phyloP scores from a whole-genome alignment of 179 eudicot species.

The Drosera spatulata region DNA sequence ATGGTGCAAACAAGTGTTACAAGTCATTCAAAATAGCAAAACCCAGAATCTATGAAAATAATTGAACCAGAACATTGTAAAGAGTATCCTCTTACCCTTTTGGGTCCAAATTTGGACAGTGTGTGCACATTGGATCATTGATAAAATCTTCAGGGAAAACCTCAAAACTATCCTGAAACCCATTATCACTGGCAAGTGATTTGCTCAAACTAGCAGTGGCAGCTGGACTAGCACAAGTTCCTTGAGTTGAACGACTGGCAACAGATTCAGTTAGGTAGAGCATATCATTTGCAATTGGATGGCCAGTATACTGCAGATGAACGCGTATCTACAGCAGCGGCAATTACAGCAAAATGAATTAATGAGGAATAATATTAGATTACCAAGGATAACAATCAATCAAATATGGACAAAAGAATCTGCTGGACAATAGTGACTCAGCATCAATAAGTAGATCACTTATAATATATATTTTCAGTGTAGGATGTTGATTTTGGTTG shows the following conservation, averaged over 20 bases:
- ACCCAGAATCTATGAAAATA: too few species aligned
- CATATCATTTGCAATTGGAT: slow-evolving; percentile 89
- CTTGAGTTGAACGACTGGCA: slow-evolving; percentile 38
- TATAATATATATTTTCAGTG: too few species aligned
- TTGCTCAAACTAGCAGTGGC: slow-evolving; percentile 34
- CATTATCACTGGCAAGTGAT: slow-evolving; percentile 14
- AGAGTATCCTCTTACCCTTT: slow-evolving; percentile 50
- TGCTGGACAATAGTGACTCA: too few species aligned
- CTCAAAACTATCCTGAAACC: slow-evolving; percentile 12
- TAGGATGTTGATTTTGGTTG: too few species aligned
- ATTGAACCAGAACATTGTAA: neutral
- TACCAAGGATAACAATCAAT: too few species aligned
- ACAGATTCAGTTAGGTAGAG: slow-evolving; percentile 56
- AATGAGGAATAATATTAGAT: too few species aligned
- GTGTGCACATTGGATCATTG: slow-evolving; percentile 89
- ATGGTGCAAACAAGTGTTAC: too few species aligned
- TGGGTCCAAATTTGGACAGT: slow-evolving; percentile 84
- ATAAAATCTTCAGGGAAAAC: slow-evolving; percentile 32
- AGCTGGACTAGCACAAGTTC: slow-evolving; percentile 51
- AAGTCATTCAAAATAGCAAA: too few species aligned
- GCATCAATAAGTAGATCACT: too few species aligned
- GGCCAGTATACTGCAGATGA: slow-evolving; percentile 71
- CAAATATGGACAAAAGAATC: too few species aligned
- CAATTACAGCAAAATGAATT: too few species aligned
- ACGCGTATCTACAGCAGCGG: slow-evolving; percentile 60